Percentiles rank a stretch among this genome's conserved stretches.
Evolutionary conservation across 805 yeast species (phyloP).

Genomic region (Pichia manshurica): DNA sequence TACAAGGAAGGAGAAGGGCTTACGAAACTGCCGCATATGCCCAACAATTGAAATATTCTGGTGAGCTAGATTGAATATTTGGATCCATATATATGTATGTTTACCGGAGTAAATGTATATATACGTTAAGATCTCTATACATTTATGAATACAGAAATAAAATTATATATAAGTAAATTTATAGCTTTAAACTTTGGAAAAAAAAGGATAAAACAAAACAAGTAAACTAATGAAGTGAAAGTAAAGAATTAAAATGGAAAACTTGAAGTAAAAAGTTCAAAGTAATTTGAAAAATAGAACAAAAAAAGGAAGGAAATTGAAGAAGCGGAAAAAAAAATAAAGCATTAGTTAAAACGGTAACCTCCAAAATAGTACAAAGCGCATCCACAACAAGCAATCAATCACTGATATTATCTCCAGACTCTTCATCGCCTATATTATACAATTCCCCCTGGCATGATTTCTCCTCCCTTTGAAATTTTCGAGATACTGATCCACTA

Average conservation of each 20-base stretch:
- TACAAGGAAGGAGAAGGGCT: slow-evolving; percentile 89
- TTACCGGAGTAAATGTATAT: too few species aligned
- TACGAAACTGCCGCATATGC: slow-evolving; percentile 70
- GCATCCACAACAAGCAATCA: background rate
- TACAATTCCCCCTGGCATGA: slow-evolving; percentile 12
- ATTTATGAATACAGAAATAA: too few species aligned
- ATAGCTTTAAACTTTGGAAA: too few species aligned
- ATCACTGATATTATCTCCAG: background rate
- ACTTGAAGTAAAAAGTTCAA: background rate
- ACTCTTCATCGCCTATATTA: slow-evolving; percentile 1
- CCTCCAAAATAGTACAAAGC: too few species aligned
- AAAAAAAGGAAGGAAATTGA: background rate
- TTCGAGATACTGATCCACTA: slow-evolving; percentile 7
- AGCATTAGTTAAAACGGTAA: too few species aligned
- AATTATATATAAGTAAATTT: too few species aligned
- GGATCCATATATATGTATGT: too few species aligned
- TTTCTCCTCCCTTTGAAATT: slow-evolving; percentile 7
- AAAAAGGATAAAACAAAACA: too few species aligned
- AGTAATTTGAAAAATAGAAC: background rate
- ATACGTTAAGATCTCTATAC: too few species aligned
- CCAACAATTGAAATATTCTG: slow-evolving; percentile 34
- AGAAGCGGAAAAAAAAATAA: too few species aligned
- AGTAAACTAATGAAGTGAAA: background rate
- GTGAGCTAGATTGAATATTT: slow-evolving; percentile 9
- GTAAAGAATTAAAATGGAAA: background rate